These are phyloP conservation scores for Emydomyces testavorans DNA, from an alignment of 2,329 filamentous ascomycete species.

Conservation along the genomic window DNA sequence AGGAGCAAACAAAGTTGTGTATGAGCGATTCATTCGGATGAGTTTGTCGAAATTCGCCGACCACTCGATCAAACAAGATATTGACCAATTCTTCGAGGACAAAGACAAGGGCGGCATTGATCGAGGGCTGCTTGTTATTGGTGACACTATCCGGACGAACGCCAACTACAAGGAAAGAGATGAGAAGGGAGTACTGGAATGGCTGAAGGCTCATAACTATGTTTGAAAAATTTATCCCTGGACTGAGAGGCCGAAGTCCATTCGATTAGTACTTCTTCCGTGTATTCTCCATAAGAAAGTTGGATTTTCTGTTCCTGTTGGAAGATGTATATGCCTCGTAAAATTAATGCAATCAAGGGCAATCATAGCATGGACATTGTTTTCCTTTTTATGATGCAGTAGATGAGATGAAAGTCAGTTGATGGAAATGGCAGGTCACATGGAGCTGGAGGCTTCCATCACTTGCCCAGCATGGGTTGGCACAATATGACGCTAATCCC, in stretches of 20 bases:
- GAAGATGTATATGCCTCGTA: no score
- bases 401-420: background rate
- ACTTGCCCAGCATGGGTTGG: background rate
- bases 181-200: slow-evolving; percentile 59
- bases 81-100: slow-evolving; percentile 69
- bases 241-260: background rate
- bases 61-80: slow-evolving; percentile 57
- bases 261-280: no score
- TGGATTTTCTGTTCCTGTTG: background rate
- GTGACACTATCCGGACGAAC: slow-evolving; percentile 73
- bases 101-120: slow-evolving; percentile 83
- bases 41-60: slow-evolving; percentile 70
- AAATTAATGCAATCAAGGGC: background rate
- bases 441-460: slow-evolving; percentile 7
- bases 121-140: slow-evolving; percentile 70
- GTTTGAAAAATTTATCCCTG: slow-evolving; percentile 24
- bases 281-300: background rate
- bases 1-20: slow-evolving; percentile 67
- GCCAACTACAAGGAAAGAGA: slow-evolving; percentile 75
- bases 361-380: background rate
- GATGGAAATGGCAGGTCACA: background rate
- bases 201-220: slow-evolving; percentile 57
- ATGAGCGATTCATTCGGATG: slow-evolving; percentile 77
- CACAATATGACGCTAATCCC: background rate
- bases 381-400: no score